Percentiles rank a stretch among this genome's conserved stretches.
These are phyloP conservation scores for Debaryomyces udenii DNA, from an alignment of 1,139 yeast species.

Conservation along the genomic window DNA sequence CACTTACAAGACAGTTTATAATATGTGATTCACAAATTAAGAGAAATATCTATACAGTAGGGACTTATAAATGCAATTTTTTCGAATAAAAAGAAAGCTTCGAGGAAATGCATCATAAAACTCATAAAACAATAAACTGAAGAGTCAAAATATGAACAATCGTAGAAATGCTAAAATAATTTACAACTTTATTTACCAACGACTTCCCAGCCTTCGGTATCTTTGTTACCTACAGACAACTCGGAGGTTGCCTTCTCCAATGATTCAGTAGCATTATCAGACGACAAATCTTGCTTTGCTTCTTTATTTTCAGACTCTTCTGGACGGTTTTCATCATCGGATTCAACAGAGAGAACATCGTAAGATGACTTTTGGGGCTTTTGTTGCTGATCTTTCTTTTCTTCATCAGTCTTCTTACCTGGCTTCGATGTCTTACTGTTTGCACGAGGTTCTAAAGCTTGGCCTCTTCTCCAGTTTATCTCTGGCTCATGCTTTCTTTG, in stretches of 20 bases:
- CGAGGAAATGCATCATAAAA: constrained; percentile 2
- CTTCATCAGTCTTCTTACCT: constrained; percentile 21
- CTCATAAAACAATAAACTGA: constrained; percentile 8
- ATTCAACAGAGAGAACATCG: constrained; percentile 66
- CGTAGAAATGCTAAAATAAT: constrained; percentile 4
- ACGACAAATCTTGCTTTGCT: constrained; percentile 5
- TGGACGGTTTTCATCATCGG: constrained; percentile 49
- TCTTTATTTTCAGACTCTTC: constrained; percentile 21
- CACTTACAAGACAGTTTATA: not conserved
- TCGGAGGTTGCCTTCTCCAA: constrained; percentile 50
- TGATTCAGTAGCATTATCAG: constrained; percentile 22
- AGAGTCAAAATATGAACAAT: constrained; percentile 1
- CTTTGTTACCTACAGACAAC: constrained; percentile 39
- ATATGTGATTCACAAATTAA: constrained; percentile 2
- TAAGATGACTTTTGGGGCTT: constrained; percentile 60
- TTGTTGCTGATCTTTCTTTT: constrained; percentile 38
- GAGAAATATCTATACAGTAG: constrained; percentile 7
- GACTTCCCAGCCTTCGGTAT: constrained; percentile 64
- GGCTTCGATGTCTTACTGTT: constrained; percentile 21
- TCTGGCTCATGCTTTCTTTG: constrained; percentile 49
- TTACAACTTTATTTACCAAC: constrained; percentile 46
- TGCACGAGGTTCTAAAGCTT: constrained; percentile 31
- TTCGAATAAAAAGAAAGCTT: not conserved
- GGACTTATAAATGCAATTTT: constrained; percentile 3
- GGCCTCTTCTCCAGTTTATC: constrained; percentile 34